Conservation (phyloP, 179 eudicot species). For the Camellia oleifera region DNA sequence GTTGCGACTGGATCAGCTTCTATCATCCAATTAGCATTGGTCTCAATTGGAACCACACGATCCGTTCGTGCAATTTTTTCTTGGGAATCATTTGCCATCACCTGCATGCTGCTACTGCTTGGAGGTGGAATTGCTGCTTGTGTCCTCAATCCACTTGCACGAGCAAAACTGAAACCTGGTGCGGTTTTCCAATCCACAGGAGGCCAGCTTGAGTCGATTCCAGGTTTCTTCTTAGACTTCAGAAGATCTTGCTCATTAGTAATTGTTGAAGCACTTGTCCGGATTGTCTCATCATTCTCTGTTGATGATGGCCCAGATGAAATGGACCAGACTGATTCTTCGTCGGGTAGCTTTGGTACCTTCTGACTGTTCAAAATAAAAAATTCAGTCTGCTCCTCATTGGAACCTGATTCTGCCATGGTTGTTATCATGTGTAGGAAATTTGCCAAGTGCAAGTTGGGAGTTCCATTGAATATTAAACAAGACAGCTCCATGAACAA, state of each 20-base stretch:
- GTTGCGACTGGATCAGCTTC: slow-evolving; percentile 36
- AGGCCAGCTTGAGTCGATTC: slow-evolving; percentile 64
- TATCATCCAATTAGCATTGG: slow-evolving; percentile 28
- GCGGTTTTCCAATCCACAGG: slow-evolving; percentile 87
- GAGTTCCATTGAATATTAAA: slow-evolving; percentile 54
- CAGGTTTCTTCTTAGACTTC: slow-evolving; percentile 34
- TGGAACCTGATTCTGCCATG: slow-evolving; percentile 84
- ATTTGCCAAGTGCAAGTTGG: slow-evolving; percentile 78
- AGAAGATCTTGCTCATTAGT: slow-evolving; percentile 26
- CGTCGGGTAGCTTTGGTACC: slow-evolving; percentile 67
- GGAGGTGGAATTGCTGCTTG: slow-evolving; percentile 23
- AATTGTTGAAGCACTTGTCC: slow-evolving; percentile 20
- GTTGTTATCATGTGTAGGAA: slow-evolving; percentile 87
- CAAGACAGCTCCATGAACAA: slow-evolving; percentile 84
- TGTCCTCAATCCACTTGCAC: slow-evolving; percentile 16
- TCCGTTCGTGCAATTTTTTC: slow-evolving; percentile 11
- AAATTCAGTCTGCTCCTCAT: slow-evolving; percentile 67
- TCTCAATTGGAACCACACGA: slow-evolving; percentile 19
- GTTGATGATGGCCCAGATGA: slow-evolving; percentile 27
- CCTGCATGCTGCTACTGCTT: slow-evolving; percentile 13
- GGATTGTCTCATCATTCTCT: slow-evolving; percentile 26
- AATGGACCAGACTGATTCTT: slow-evolving; percentile 72
- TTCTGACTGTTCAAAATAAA: slow-evolving; percentile 82
- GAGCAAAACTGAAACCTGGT: slow-evolving; percentile 54
- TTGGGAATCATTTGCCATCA: slow-evolving; percentile 14